Evolutionary conservation across 2,329 filamentous ascomycete genomes (phyloP), one percentile per base, ranked within the genome.

Genomic region (Onygenales sp.): DNA sequence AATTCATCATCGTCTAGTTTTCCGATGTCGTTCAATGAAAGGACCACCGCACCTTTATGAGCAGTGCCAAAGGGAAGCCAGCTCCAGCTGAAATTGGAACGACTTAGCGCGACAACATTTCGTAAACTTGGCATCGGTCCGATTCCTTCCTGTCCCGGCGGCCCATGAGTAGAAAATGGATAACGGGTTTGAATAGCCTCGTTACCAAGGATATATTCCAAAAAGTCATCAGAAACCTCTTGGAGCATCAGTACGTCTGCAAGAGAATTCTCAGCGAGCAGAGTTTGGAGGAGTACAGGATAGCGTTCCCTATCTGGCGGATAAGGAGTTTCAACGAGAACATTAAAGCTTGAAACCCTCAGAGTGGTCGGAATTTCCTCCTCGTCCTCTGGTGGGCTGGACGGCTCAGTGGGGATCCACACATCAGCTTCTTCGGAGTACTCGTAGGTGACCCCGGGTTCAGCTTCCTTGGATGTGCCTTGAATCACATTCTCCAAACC

Each of bases 211-310:
- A 87, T 68, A 54, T 74, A 76, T 0, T 74, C 72, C 0, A 87
- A 73, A 55, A 86, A 84, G 42, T 80, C 74, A 56, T 86, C 82
- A 0, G 82, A 84, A 1, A 86, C 79, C 66, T 86, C 84, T 62
- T 86, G 77, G 5, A 87, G 71, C 2, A 72, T 65, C 1, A 76
- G 52, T 17, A 76, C 58, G 52, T 73, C 68, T 2, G 70, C 66
- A 41, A 61, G 57, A 8, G 66, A 67, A 38, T 59, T 55, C 5
- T 66, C 53, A 0, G 65, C 66, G 10, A 69, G 58, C 35, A 75
- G 61, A 3, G 63, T 65, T 14, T 63, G 50, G 27, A 71, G 55
- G 17, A 75, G 57, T 17, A 68, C 60, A 4, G 68, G 61, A 57
- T 73, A 66, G 35, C 72, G 63, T 49, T 70, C 66, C 38, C 56